phyloP scores from a whole-genome alignment of 306 rosid species.

The Prosopis cineraria region DNA sequence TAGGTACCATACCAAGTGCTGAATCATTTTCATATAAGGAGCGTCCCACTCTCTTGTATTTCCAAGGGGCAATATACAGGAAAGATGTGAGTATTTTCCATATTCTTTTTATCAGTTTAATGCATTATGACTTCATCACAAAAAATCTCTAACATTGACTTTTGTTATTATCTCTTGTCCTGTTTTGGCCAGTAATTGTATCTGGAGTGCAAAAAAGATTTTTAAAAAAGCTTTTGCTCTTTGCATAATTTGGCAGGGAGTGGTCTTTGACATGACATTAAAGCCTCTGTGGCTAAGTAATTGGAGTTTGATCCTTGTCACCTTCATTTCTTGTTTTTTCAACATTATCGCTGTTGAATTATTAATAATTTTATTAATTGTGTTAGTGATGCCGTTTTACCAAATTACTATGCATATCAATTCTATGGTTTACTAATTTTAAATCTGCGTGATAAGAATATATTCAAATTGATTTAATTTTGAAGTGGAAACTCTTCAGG shows the following conservation, averaged over 20 bases:
- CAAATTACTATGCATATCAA: not conserved
- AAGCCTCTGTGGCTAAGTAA: not conserved
- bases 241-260: not conserved
- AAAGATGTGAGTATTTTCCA: slow-evolving; percentile 80
- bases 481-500: slow-evolving; percentile 52
- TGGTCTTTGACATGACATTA: not conserved
- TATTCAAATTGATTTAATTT: not conserved
- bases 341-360: not conserved
- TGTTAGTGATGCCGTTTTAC: not conserved
- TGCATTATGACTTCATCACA: slow-evolving; percentile 8
- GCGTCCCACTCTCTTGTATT: slow-evolving; percentile 75
- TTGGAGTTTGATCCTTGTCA: not conserved
- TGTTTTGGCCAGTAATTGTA: slow-evolving; percentile 12
- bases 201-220: not conserved
- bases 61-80: slow-evolving; percentile 92
- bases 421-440: not conserved
- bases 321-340: not conserved
- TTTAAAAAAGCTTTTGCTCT: not conserved
- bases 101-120: slow-evolving; percentile 27
- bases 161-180: not conserved
- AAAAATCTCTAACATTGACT: not conserved
- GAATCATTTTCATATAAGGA: slow-evolving; percentile 66
- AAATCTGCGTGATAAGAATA: slow-evolving; percentile 5
- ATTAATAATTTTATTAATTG: not conserved
- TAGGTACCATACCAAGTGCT: slow-evolving; percentile 52